Conservation (phyloP, 768 basidiomycete species). For the Cyclocybe aegerita region DNA sequence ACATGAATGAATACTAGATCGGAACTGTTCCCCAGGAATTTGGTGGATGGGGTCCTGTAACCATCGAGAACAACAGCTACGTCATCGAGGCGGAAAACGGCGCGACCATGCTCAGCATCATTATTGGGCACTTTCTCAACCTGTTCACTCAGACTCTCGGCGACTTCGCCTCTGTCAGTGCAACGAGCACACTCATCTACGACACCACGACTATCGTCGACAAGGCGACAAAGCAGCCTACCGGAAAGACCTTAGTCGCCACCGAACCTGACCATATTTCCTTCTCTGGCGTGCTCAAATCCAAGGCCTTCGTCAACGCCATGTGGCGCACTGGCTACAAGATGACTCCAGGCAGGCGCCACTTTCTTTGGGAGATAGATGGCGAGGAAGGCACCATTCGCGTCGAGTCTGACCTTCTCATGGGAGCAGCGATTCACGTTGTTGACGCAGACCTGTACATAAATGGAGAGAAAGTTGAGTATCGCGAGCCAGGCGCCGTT, state of each 20-base stretch:
- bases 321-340: conserved; percentile 21
- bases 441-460: conserved; percentile 25
- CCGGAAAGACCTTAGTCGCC: conserved; percentile 16
- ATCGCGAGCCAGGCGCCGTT: neutral
- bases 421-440: conserved; percentile 15
- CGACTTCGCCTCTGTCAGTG: conserved; percentile 24
- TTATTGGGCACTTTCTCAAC: conserved; percentile 25
- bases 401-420: conserved; percentile 16
- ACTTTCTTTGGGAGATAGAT: conserved; percentile 30
- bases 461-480: conserved; percentile 26
- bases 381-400: conserved; percentile 28
- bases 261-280: conserved; percentile 22
- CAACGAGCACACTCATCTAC: conserved; percentile 20
- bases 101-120: conserved; percentile 23
- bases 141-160: conserved; percentile 28
- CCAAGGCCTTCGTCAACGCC: conserved; percentile 25
- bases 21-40: conserved; percentile 1
- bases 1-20: too few species aligned
- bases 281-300: conserved; percentile 24
- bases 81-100: conserved; percentile 9
- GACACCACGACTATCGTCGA: conserved; percentile 23
- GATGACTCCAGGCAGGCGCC: conserved; percentile 15
- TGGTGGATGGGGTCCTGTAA: neutral
- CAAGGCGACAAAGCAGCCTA: conserved; percentile 17
- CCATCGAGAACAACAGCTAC: neutral